These are phyloP conservation scores for Cercospora janseana DNA, from an alignment of 2,329 filamentous ascomycete species.

Conservation along the genomic window DNA sequence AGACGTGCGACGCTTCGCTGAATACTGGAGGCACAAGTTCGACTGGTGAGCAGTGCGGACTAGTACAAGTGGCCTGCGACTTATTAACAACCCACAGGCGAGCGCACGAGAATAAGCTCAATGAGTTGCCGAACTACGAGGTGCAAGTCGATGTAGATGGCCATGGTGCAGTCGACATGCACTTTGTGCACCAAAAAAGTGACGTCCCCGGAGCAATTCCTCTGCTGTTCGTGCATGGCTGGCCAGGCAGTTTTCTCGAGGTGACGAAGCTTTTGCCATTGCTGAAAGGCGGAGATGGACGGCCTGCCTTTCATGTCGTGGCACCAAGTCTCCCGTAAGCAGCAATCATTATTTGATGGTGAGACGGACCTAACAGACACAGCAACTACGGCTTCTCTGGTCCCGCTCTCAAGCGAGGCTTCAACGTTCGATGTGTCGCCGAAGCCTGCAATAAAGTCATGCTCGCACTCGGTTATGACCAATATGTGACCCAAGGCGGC, in stretches of 20 bases:
- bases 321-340: conserved; percentile 58
- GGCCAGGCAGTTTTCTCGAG: conserved; percentile 67
- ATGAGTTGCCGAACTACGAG: conserved; percentile 59
- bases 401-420: conserved; percentile 51
- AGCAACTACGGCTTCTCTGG: conserved; percentile 65
- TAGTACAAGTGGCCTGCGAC: background rate
- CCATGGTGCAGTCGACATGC: conserved; percentile 59
- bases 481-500: conserved; percentile 58
- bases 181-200: conserved; percentile 62
- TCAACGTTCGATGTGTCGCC: conserved; percentile 54
- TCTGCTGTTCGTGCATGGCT: conserved; percentile 65
- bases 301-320: conserved; percentile 61
- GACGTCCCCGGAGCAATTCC: conserved; percentile 57
- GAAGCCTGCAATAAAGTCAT: conserved; percentile 59
- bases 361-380: background rate
- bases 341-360: no score
- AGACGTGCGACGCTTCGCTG: conserved; percentile 58
- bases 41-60: conserved; percentile 56
- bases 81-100: conserved; percentile 32
- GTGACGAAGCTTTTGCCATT: conserved; percentile 59
- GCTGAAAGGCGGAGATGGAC: conserved; percentile 41
- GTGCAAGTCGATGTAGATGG: conserved; percentile 55
- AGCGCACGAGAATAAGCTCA: conserved; percentile 58
- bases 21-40: conserved; percentile 56
- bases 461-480: conserved; percentile 57